phyloP scores from a whole-genome alignment of 176 grass and related monocot genomes.

The Typha latifolia region DNA sequence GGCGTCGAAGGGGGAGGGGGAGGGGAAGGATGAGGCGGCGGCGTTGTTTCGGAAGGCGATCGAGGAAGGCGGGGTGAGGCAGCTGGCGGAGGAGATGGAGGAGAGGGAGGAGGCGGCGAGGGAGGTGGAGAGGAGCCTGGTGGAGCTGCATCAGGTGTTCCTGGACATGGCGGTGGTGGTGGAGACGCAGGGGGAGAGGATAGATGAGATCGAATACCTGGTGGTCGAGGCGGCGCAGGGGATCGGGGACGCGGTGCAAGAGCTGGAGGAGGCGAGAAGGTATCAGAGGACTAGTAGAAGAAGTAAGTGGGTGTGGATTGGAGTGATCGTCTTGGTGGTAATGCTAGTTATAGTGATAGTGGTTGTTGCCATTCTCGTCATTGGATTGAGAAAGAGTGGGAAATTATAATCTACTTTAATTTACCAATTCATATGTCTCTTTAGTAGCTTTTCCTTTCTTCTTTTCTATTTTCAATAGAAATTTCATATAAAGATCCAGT shows the following conservation, averaged over 20 bases:
- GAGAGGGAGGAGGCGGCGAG: constrained; percentile 19
- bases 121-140: constrained; percentile 23
- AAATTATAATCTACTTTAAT: neutral
- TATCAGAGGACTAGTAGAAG: constrained; percentile 3
- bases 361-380: constrained; percentile 18
- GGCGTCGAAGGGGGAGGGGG: constrained; percentile 5
- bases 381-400: constrained; percentile 14
- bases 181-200: constrained; percentile 11
- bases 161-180: constrained; percentile 26
- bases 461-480: too few relatives aligned
- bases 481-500: too few relatives aligned
- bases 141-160: constrained; percentile 31
- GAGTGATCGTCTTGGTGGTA: constrained; percentile 12
- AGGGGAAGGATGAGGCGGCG: constrained; percentile 14
- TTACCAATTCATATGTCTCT: too few relatives aligned
- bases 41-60: constrained; percentile 9
- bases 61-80: constrained; percentile 8
- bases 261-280: constrained; percentile 4
- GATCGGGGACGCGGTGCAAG: neutral
- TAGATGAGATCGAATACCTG: constrained; percentile 20
- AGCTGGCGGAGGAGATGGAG: constrained; percentile 11
- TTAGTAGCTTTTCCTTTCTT: too few relatives aligned
- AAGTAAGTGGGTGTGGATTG: constrained; percentile 20
- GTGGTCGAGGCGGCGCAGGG: constrained; percentile 11
- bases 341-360: constrained; percentile 20